Evolutionary conservation across 2,329 filamentous ascomycete species (phyloP).

Genomic region (Sphaerulina vaccinii): DNA sequence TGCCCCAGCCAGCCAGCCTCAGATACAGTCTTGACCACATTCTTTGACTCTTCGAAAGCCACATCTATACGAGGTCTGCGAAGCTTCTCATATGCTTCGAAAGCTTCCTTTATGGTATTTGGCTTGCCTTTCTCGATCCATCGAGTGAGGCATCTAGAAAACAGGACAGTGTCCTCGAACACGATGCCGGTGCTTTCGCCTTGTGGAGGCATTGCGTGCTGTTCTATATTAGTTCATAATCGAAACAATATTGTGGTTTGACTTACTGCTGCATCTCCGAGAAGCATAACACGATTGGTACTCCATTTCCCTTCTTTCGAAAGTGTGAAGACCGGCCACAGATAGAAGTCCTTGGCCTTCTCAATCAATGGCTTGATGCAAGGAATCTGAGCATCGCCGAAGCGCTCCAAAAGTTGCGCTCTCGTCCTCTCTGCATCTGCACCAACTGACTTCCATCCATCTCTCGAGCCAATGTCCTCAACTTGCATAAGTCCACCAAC

Average conservation of each 20-base stretch:
- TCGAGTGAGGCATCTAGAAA: slow-evolving; percentile 45
- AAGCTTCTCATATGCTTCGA: slow-evolving; percentile 50
- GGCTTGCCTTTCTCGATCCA: slow-evolving; percentile 44
- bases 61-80: slow-evolving; percentile 46
- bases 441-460: slow-evolving; percentile 48
- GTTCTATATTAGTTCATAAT: not conserved
- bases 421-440: slow-evolving; percentile 45
- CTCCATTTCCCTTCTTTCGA: slow-evolving; percentile 46
- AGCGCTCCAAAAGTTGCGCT: slow-evolving; percentile 43
- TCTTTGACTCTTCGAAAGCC: slow-evolving; percentile 49
- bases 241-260: no score
- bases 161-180: slow-evolving; percentile 53
- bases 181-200: slow-evolving; percentile 53
- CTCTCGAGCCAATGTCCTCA: slow-evolving; percentile 42
- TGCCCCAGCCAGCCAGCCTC: slow-evolving; percentile 48
- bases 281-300: slow-evolving; percentile 45
- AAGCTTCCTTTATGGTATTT: slow-evolving; percentile 44
- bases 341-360: slow-evolving; percentile 44
- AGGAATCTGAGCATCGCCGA: slow-evolving; percentile 41
- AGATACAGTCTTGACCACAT: slow-evolving; percentile 46
- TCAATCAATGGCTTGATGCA: slow-evolving; percentile 42
- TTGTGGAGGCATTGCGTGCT: slow-evolving; percentile 53
- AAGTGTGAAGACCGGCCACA: slow-evolving; percentile 50
- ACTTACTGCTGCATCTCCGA: slow-evolving; percentile 47
- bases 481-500: slow-evolving; percentile 49